phyloP scores from a whole-genome alignment of 495 filamentous ascomycete species.

The Cenococcum geophilum region DNA sequence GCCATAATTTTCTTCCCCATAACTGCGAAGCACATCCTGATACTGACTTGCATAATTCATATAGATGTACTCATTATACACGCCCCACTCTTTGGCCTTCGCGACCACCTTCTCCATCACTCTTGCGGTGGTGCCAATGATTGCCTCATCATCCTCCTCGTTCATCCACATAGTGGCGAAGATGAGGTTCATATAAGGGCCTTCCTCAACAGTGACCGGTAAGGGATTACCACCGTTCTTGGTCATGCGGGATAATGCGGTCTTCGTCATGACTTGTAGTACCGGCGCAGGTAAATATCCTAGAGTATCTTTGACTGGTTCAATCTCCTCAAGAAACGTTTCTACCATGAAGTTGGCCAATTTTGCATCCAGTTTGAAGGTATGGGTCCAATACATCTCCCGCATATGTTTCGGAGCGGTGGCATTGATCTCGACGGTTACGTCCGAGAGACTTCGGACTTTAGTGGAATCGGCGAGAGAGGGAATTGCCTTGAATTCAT shows the following conservation, averaged over 20 bases:
- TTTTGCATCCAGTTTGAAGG: conserved; percentile 3
- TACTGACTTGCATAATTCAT: conserved; percentile 20
- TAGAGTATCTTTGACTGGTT: background rate
- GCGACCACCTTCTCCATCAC: conserved; percentile 5
- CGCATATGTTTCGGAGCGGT: background rate
- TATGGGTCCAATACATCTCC: conserved; percentile 12
- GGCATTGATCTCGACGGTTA: background rate
- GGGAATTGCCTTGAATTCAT: background rate
- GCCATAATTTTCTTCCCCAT: conserved; percentile 36
- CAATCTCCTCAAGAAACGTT: conserved; percentile 5
- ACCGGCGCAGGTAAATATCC: background rate
- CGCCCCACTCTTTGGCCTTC: background rate
- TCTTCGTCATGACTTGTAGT: conserved; percentile 12
- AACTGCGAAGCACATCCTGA: conserved; percentile 24
- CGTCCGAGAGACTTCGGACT: background rate
- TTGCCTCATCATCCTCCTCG: conserved; percentile 2
- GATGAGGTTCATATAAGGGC: conserved; percentile 4
- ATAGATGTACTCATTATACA: conserved; percentile 10
- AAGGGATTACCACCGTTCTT: conserved; percentile 15
- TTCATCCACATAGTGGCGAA: conserved; percentile 6
- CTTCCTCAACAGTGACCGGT: background rate
- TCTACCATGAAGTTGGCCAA: background rate
- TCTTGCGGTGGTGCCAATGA: background rate
- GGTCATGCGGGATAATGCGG: conserved; percentile 1
- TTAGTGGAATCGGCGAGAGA: background rate